Conservation (phyloP, 2,329 filamentous ascomycete species). For the Nigrograna mackinnonii region DNA sequence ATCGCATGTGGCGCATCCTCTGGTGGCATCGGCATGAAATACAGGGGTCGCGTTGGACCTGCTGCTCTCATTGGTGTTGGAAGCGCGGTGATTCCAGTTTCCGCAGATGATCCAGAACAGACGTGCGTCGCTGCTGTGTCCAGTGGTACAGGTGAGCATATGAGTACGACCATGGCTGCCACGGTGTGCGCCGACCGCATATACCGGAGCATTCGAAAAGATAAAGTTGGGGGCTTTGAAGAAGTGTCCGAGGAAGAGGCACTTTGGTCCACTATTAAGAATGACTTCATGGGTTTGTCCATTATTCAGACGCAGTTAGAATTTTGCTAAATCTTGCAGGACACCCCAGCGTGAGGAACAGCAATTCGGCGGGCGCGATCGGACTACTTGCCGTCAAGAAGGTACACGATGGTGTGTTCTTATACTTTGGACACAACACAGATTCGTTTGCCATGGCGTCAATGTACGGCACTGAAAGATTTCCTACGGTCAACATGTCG, state of each 20-base stretch:
- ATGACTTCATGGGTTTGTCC: constrained; percentile 81
- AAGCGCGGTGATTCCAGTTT: constrained; percentile 81
- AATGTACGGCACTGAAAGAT: constrained; percentile 77
- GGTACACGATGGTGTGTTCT: constrained; percentile 71
- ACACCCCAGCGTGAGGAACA: constrained; percentile 81
- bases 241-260: constrained; percentile 76
- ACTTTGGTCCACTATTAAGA: constrained; percentile 74
- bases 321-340: constrained; percentile 30
- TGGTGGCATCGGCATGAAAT: constrained; percentile 98
- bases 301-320: neutral
- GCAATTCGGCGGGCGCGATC: constrained; percentile 83
- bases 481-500: constrained; percentile 86
- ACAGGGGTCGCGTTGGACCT: constrained; percentile 85
- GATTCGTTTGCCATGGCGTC: constrained; percentile 86
- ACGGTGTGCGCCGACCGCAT: constrained; percentile 83
- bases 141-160: constrained; percentile 95
- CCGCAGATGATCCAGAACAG: constrained; percentile 69
- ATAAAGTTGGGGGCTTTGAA: constrained; percentile 63
- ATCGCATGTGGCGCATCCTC: constrained; percentile 97
- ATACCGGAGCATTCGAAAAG: constrained; percentile 69
- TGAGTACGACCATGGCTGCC: constrained; percentile 93
- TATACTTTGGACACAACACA: constrained; percentile 97
- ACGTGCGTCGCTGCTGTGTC: constrained; percentile 81
- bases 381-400: constrained; percentile 92
- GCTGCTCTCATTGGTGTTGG: constrained; percentile 92